A percentile compares a stretch with the other conserved stretches of the same genome.
Evolutionary conservation across 1,284 basidiomycete species (phyloP).

Genomic region (Boletus hoseneyae): DNA sequence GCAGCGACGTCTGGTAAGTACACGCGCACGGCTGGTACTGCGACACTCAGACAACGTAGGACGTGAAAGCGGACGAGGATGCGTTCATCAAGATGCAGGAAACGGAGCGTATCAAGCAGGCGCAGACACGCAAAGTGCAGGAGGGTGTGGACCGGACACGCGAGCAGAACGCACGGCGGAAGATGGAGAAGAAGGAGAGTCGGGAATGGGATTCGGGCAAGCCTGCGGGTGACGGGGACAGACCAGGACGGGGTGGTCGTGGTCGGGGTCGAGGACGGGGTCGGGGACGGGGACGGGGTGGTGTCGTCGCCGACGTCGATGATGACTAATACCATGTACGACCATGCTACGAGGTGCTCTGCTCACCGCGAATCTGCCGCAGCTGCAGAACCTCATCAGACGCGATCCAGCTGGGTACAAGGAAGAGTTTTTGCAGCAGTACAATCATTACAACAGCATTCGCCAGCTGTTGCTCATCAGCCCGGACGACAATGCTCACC

Average conservation of each 20-base stretch:
- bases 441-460: slow-evolving; percentile 92
- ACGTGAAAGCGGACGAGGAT: slow-evolving; percentile 74
- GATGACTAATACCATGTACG: neutral
- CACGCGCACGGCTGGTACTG: neutral
- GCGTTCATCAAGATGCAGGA: slow-evolving; percentile 69
- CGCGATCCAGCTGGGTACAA: slow-evolving; percentile 88
- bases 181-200: slow-evolving; percentile 70
- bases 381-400: slow-evolving; percentile 96
- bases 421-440: slow-evolving; percentile 98
- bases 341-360: slow-evolving; percentile 58
- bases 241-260: slow-evolving; percentile 29
- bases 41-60: slow-evolving; percentile 37
- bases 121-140: slow-evolving; percentile 60
- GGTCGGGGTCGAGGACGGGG: slow-evolving; percentile 36
- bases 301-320: neutral
- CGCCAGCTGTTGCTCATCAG: slow-evolving; percentile 80
- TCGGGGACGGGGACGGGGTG: slow-evolving; percentile 31
- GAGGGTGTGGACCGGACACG: slow-evolving; percentile 62
- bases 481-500: slow-evolving; percentile 75
- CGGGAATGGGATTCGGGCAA: slow-evolving; percentile 84
- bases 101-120: slow-evolving; percentile 51
- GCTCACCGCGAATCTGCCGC: slow-evolving; percentile 70
- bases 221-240: slow-evolving; percentile 11
- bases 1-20: slow-evolving; percentile 60
- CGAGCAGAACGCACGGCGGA: slow-evolving; percentile 71